A percentile compares a stretch with the other conserved stretches of the same genome.
Conservation (phyloP, 2,329 filamentous ascomycete genomes). For the Diaporthe citriasiana region DNA sequence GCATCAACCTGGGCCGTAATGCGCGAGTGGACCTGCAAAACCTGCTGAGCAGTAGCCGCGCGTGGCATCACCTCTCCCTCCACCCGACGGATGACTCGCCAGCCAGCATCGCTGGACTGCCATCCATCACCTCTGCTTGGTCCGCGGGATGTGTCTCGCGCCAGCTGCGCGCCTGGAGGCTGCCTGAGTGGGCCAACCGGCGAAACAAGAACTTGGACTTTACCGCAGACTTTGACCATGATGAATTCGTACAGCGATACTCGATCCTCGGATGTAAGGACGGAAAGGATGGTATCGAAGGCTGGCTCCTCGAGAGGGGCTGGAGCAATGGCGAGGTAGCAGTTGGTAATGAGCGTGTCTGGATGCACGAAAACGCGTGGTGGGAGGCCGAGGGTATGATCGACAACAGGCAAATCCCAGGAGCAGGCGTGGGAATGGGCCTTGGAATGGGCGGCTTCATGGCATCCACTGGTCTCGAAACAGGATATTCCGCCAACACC, state of each 20-base stretch:
- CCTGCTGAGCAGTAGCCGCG: slow-evolving; percentile 84
- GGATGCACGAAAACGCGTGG: slow-evolving; percentile 95
- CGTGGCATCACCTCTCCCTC: slow-evolving; percentile 94
- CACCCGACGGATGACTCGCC: slow-evolving; percentile 93
- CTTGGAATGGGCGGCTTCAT: slow-evolving; percentile 51
- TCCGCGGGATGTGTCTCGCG: slow-evolving; percentile 93
- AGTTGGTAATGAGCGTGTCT: slow-evolving; percentile 90
- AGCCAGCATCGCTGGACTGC: slow-evolving; percentile 78
- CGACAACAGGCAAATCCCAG: slow-evolving; percentile 74
- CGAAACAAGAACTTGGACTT: slow-evolving; percentile 93
- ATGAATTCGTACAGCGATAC: slow-evolving; percentile 91
- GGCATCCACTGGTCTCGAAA: slow-evolving; percentile 73
- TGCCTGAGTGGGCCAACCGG: slow-evolving; percentile 97
- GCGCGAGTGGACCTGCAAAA: slow-evolving; percentile 84
- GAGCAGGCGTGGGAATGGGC: slow-evolving; percentile 59
- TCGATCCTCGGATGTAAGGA: slow-evolving; percentile 87
- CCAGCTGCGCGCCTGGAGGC: slow-evolving; percentile 91
- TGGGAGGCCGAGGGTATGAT: slow-evolving; percentile 99
- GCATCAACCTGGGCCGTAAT: slow-evolving; percentile 83
- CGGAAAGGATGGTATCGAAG: slow-evolving; percentile 92
- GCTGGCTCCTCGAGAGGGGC: slow-evolving; percentile 92
- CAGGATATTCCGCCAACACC: slow-evolving; percentile 73
- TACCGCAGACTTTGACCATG: slow-evolving; percentile 94
- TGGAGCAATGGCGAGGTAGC: slow-evolving; percentile 99
- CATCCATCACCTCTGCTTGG: slow-evolving; percentile 86